phyloP scores from a whole-genome alignment of 169 alveolate species.

The Theileria annulata region DNA sequence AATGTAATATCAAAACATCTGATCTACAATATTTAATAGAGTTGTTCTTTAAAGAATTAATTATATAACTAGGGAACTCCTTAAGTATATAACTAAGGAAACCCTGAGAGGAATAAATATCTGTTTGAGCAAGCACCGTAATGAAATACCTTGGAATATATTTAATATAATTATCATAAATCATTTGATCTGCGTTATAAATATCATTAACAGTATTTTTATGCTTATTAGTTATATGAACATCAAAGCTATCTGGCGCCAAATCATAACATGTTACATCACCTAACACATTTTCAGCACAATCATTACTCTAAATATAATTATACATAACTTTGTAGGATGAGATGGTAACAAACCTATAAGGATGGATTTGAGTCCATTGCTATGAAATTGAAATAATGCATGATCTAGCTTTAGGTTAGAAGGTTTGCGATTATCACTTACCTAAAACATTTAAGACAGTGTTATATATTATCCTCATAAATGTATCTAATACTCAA shows the following conservation, averaged over 20 bases:
- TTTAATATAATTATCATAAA: neutral
- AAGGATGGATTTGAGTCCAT: neutral
- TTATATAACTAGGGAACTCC: too few relatives aligned
- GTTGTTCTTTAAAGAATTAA: too few relatives aligned
- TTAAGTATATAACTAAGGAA: too few relatives aligned
- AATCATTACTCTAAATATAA: neutral
- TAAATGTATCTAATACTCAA: too few relatives aligned
- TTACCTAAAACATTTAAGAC: conserved; percentile 23
- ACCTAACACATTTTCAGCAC: conserved; percentile 15
- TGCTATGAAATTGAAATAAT: conserved; percentile 15
- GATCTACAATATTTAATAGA: conserved; percentile 35
- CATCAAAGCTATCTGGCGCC: neutral
- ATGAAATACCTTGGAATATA: neutral
- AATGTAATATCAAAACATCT: conserved; percentile 56
- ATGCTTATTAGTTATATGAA: conserved; percentile 5
- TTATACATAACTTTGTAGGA: neutral
- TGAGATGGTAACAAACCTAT: neutral
- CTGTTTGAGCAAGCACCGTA: too few relatives aligned
- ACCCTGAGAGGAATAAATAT: too few relatives aligned
- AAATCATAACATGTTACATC: conserved; percentile 17
- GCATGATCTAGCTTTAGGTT: conserved; percentile 36
- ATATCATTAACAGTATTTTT: conserved; percentile 6
- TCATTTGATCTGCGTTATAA: conserved; percentile 18
- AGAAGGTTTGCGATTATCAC: conserved; percentile 2
- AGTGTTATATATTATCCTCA: too few relatives aligned